Base-by-base conservation (phyloP, 192 early-diverging fungal genomes). In the Coemansia sp. region DNA sequence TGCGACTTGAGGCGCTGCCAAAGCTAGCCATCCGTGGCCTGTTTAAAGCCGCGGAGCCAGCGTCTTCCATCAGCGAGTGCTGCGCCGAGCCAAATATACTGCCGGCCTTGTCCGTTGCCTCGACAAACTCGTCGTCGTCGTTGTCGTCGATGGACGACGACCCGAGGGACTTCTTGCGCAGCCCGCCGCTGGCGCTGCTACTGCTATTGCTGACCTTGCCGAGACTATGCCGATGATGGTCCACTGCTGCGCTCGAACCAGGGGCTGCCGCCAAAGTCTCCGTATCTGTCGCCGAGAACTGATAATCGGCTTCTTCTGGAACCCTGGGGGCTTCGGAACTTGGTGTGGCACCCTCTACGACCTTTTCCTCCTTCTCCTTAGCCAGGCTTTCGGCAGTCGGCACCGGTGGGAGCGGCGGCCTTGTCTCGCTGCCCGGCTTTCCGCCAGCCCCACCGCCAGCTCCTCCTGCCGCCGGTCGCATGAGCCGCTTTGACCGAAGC, bases 401-500 rank as follows among this genome's bases (percentile, higher is more conserved):
- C n/a, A 32, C 30, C 3, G 54, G 56, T 20, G 34, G 61, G 22
- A 48, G 35, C 16, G 51, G 29, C 10, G 36, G 35, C 51, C 8
- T 19, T 14, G 51, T 24, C 36, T 47, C 54, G 30, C 35, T 27
- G 55, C 66, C 59, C 14, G 11, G 4, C n/a, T 54, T 52, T 0
- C 39, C 39, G 16, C 13, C 13, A 13, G 39, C 14, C 16, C 51
- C 25, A 52, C 51, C 25, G 52, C 13, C 55, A 19, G 53, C 19
- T 39, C 32, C 42, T 32, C 25, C 51, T 51, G 58, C 23, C 20
- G 61, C 77, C 11, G 77, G 77, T 1, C 77, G 77, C 77, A 80
- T 80, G 18, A 80, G 71, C 22, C 77, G 67, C 59, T 80, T 80
- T 6, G 68, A 73, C 42, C 77, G 64, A 24, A 74, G 71, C 30